Conservation (phyloP, 2,329 filamentous ascomycete species). For the Aspergillus japonicus region DNA sequence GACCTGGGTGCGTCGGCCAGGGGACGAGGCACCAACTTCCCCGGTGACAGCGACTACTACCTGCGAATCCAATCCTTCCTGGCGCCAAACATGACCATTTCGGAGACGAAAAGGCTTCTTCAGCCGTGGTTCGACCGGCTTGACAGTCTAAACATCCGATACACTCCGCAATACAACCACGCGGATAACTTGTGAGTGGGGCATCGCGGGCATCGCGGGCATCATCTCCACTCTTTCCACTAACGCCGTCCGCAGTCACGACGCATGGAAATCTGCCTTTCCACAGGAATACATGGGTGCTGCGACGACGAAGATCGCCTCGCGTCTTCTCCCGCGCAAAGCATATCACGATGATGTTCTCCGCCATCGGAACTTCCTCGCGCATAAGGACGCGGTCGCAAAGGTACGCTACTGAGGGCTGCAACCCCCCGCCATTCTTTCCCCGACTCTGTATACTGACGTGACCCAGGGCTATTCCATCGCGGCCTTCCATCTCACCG, state of each 20-base stretch:
- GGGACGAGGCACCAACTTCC: slow-evolving; percentile 17
- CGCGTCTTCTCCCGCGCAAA: slow-evolving; percentile 22
- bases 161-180: slow-evolving; percentile 22
- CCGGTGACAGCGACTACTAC: slow-evolving; percentile 23
- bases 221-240: not conserved
- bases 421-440: not conserved
- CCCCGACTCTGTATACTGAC: not conserved
- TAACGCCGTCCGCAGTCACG: slow-evolving; percentile 15
- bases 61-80: slow-evolving; percentile 28
- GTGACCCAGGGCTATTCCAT: slow-evolving; percentile 20
- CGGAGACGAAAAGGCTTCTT: slow-evolving; percentile 19
- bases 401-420: slow-evolving; percentile 7
- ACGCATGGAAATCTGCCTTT: slow-evolving; percentile 20
- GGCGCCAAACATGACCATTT: slow-evolving; percentile 22
- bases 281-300: slow-evolving; percentile 21
- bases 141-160: slow-evolving; percentile 18
- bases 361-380: slow-evolving; percentile 14
- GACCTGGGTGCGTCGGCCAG: slow-evolving; percentile 18
- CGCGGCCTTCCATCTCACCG: slow-evolving; percentile 24
- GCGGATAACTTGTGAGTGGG: slow-evolving; percentile 24
- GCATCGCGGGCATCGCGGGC: no score
- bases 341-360: slow-evolving; percentile 20
- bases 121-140: slow-evolving; percentile 23
- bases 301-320: slow-evolving; percentile 21
- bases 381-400: slow-evolving; percentile 19